Evolutionary conservation across 192 early-diverging fungal genomes (phyloP).

Genomic region (Coemansia sp.): DNA sequence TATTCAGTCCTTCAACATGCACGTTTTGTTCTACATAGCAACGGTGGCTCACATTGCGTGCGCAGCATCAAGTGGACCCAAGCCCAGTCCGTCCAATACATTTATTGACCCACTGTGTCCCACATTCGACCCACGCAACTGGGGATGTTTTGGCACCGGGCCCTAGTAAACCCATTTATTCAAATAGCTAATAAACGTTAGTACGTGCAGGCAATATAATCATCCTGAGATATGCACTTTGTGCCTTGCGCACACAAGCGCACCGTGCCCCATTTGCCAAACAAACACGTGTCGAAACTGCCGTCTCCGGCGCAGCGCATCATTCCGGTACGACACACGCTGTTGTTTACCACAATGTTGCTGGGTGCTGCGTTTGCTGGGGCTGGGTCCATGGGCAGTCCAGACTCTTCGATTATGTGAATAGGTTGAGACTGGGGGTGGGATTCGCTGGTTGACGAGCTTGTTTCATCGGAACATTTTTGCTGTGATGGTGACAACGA

Average conservation of each 20-base stretch:
- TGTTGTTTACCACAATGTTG: neutral
- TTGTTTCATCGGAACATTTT: neutral
- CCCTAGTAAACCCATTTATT: constrained; percentile 17
- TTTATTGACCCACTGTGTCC: constrained; percentile 42
- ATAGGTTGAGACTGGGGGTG: neutral
- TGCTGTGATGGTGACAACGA: no score
- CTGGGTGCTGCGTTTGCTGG: neutral
- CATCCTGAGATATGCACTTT: constrained; percentile 12
- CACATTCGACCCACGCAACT: constrained; percentile 33
- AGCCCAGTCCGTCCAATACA: neutral
- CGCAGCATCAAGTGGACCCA: neutral
- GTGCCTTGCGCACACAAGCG: constrained; percentile 32
- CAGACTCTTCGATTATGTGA: neutral
- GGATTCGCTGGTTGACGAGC: neutral
- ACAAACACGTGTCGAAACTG: constrained; percentile 40
- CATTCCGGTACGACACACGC: neutral
- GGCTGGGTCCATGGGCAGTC: neutral
- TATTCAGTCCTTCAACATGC: neutral
- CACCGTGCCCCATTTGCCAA: constrained; percentile 39
- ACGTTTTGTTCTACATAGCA: neutral
- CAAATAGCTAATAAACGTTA: neutral
- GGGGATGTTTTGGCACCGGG: constrained; percentile 31
- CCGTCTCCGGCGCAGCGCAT: constrained; percentile 24
- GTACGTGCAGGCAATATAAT: constrained; percentile 23
- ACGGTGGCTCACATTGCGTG: neutral